Evolutionary conservation across 1,284 basidiomycete genomes (phyloP).

Genomic region (Cryptococcus hybrid): DNA sequence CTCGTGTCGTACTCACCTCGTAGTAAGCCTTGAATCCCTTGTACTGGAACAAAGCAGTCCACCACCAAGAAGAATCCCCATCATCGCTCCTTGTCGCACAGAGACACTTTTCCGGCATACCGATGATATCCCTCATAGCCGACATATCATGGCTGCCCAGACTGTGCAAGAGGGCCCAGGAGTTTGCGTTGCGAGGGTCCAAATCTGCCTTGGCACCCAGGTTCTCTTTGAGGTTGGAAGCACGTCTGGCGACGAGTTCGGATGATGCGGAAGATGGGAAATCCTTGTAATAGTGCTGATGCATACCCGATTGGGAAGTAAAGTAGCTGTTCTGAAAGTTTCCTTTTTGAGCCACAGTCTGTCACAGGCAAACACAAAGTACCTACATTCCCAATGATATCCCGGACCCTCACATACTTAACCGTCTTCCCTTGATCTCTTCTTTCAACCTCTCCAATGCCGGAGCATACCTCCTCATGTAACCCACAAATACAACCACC

Average conservation of each 20-base stretch:
- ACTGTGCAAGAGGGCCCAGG: conserved; percentile 43
- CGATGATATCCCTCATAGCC: conserved; percentile 51
- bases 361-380: too few relatives aligned
- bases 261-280: conserved; percentile 21
- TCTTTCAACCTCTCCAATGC: conserved; percentile 47
- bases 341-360: not conserved
- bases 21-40: conserved; percentile 40
- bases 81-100: conserved; percentile 25
- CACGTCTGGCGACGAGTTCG: conserved; percentile 21
- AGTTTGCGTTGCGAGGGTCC: conserved; percentile 27
- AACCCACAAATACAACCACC: conserved; percentile 46
- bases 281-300: conserved; percentile 40
- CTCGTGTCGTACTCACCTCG: conserved; percentile 28
- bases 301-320: conserved; percentile 43
- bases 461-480: conserved; percentile 50
- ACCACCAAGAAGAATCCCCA: conserved; percentile 23
- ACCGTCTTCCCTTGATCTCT: conserved; percentile 40
- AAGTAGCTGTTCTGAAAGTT: conserved; percentile 46
- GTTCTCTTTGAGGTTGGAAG: conserved; percentile 24
- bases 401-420: conserved; percentile 45
- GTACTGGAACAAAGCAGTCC: conserved; percentile 26
- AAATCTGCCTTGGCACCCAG: conserved; percentile 20
- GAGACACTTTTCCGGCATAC: conserved; percentile 42
- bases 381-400: conserved; percentile 51
- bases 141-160: conserved; percentile 49